Evolutionary conservation across 202 grass and related monocot species (phyloP), one percentile per base, ranked within the genome.

Genomic region (Saccharum hybrid): DNA sequence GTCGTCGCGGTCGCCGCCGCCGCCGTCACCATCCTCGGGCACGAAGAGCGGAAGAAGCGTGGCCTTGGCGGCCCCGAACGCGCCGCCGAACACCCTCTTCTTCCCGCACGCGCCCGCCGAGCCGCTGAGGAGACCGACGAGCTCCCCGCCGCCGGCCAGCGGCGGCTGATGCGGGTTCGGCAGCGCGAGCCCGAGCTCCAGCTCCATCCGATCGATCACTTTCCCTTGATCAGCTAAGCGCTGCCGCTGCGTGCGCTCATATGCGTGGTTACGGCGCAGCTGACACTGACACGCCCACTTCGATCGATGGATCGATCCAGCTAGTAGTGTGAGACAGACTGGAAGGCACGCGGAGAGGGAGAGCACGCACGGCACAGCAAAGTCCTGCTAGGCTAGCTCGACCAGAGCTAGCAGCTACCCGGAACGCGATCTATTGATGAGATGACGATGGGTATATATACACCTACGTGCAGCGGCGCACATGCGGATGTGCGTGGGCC

Each of bases 151-250:
- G 77, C 6, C 34, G 34, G 6, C 10, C 39, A 19, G 48, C 52
- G n/a, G 73, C 46, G 9, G 23, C 39, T 71, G 80, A 15, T 69
- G 19, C 30, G 84, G 19, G 66, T n/a, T 70, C 11, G 82, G 82
- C 51, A 46, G 41, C 18, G 76, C 82, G 28, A 88, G 87, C 2
- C 87, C 91, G 68, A 97, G 84, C 78, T 94, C 92, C 65, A 94
- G 84, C 86, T 97, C 90, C 93, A 93, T 91, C 67, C 19, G 68
- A 2, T 4, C 57, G 0, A 16, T 76, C 61, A 13, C 42, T 40
- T 26, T 37, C 40, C 61, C 40, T 63, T 31, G 23, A 30, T 33
- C 43, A 49, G 14, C 42, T 4, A 26, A 2, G 7, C 21, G 21
- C 6, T 12, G 15, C 64, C 21, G 21, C 6, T 12, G 15, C 64